A percentile compares a stretch with the other conserved stretches of the same genome.
Conservation (phyloP, 495 filamentous ascomycete species). For the Daldinia bambusicola region DNA sequence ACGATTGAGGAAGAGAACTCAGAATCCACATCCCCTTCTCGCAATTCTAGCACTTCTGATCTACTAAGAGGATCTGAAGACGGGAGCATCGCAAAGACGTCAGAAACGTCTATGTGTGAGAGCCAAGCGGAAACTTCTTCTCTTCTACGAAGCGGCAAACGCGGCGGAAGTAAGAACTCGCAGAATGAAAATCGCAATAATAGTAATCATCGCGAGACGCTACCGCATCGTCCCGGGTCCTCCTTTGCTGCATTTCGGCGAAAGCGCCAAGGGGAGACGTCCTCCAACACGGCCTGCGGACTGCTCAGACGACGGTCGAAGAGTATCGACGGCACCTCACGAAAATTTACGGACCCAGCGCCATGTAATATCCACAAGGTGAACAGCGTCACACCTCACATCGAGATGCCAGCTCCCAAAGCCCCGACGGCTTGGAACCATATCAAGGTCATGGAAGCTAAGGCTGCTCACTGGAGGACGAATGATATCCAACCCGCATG, state of each 20-base stretch:
- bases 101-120: conserved; percentile 58
- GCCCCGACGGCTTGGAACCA: conserved; percentile 40
- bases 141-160: neutral
- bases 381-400: conserved; percentile 10
- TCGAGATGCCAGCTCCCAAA: conserved; percentile 40
- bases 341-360: neutral
- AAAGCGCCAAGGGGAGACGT: neutral
- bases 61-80: conserved; percentile 40
- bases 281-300: conserved; percentile 10
- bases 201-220: neutral
- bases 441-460: conserved; percentile 42
- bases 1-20: conserved; percentile 6
- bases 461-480: conserved; percentile 28
- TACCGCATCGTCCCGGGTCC: neutral
- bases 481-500: conserved; percentile 46
- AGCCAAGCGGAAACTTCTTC: conserved; percentile 2
- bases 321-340: conserved; percentile 3
- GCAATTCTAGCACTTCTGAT: conserved; percentile 38
- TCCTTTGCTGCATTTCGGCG: conserved; percentile 5
- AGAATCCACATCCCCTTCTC: conserved; percentile 7
- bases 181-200: neutral
- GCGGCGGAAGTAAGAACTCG: neutral
- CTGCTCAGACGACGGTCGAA: conserved; percentile 14
- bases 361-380: conserved; percentile 34
- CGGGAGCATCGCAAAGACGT: conserved; percentile 54